Percentiles rank a stretch among this genome's conserved stretches.
phyloP scores from a whole-genome alignment of 306 rosid species.

The Dalbergia cultrata region DNA sequence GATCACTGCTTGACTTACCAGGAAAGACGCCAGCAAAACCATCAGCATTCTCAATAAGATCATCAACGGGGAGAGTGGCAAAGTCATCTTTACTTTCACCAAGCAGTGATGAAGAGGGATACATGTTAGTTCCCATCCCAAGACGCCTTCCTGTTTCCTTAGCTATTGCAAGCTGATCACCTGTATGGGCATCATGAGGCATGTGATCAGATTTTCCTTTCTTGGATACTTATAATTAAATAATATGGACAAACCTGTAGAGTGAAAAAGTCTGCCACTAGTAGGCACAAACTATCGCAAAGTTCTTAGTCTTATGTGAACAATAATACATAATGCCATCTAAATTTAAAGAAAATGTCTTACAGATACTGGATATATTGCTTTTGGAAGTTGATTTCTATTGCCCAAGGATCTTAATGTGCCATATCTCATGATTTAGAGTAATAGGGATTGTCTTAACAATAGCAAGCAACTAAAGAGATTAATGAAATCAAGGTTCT shows the following conservation, averaged over 20 bases:
- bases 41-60: conserved; percentile 83
- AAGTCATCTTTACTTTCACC: conserved; percentile 60
- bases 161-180: conserved; percentile 82
- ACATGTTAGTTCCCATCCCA: conserved; percentile 87
- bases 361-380: too few relatives aligned
- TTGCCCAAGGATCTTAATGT: too few relatives aligned
- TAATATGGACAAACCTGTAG: neutral
- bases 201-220: conserved; percentile 4
- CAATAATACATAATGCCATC: neutral
- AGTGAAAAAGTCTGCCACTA: neutral
- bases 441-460: too few relatives aligned
- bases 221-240: neutral
- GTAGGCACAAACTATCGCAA: conserved; percentile 10
- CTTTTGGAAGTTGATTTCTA: neutral
- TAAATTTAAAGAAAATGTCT: neutral
- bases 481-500: too few relatives aligned
- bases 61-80: conserved; percentile 63
- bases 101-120: conserved; percentile 81
- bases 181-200: conserved; percentile 49
- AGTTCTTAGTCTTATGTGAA: neutral
- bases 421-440: too few relatives aligned
- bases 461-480: too few relatives aligned
- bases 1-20: conserved; percentile 52
- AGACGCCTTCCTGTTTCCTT: conserved; percentile 88
- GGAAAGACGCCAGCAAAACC: conserved; percentile 93